Percentiles rank a stretch among this genome's conserved stretches.
Conservation (phyloP, 2,329 filamentous ascomycete genomes). For the Cladosporium sp. region DNA sequence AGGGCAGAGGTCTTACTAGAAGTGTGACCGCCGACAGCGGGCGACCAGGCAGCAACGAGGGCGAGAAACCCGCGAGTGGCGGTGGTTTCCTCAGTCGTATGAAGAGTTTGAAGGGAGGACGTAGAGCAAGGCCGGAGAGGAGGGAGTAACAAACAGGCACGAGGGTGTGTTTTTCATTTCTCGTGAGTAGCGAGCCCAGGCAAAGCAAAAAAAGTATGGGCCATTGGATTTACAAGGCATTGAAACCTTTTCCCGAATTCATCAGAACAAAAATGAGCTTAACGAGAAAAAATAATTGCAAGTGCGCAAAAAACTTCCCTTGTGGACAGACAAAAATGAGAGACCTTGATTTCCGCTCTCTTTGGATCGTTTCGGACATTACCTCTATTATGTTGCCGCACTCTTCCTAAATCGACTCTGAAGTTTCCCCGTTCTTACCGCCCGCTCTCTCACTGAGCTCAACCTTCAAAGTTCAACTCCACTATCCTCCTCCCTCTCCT, state of each 20-base stretch:
- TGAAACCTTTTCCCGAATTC: neutral
- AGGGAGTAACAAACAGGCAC: slow-evolving; percentile 7
- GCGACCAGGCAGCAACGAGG: slow-evolving; percentile 9
- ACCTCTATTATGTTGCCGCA: no score
- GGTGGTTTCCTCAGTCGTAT: slow-evolving; percentile 72
- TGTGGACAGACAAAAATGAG: no score
- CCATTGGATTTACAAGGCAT: neutral
- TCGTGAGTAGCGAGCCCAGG: neutral
- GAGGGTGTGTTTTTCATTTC: neutral
- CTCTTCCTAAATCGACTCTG: no score
- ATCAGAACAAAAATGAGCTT: no score
- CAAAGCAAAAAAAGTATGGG: neutral
- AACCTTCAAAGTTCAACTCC: no score
- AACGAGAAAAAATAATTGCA: no score
- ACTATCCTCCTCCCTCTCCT: no score
- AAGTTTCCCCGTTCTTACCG: no score
- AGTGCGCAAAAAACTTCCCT: no score
- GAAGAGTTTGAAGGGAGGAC: slow-evolving; percentile 74
- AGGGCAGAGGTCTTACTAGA: slow-evolving; percentile 54
- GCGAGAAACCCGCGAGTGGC: slow-evolving; percentile 23
- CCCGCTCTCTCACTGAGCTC: no score
- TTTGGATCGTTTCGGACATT: no score
- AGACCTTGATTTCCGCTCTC: no score
- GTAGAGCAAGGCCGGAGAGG: slow-evolving; percentile 42
- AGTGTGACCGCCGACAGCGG: slow-evolving; percentile 48